phyloP scores from a whole-genome alignment of 108 stramenopile genomes.

The Bacterosira constricta region DNA sequence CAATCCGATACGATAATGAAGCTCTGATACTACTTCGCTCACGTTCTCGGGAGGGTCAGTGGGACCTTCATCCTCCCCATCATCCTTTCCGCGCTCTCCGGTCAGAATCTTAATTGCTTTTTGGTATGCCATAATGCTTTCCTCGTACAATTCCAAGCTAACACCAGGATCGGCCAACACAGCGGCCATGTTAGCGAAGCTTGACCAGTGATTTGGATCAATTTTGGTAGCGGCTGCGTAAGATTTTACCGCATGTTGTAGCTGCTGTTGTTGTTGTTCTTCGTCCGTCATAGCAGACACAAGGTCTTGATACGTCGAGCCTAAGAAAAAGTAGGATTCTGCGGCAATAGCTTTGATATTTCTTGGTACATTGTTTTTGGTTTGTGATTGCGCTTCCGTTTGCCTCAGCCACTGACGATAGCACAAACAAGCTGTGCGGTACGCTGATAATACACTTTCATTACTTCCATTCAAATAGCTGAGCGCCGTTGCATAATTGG shows the following conservation, averaged over 20 bases:
- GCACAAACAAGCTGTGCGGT: slow-evolving; percentile 1
- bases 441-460: background rate
- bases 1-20: slow-evolving; percentile 76
- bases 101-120: slow-evolving; percentile 70
- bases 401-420: slow-evolving; percentile 11
- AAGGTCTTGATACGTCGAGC: slow-evolving; percentile 70
- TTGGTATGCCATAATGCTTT: slow-evolving; percentile 72
- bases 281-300: slow-evolving; percentile 3
- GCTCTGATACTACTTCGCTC: slow-evolving; percentile 58
- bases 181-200: slow-evolving; percentile 62
- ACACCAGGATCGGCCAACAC: slow-evolving; percentile 56
- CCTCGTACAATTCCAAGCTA: slow-evolving; percentile 46
- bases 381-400: background rate
- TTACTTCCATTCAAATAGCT: slow-evolving; percentile 2
- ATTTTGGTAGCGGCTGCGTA: slow-evolving; percentile 58
- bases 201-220: slow-evolving; percentile 70
- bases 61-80: slow-evolving; percentile 23
- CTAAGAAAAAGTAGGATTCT: slow-evolving; percentile 57
- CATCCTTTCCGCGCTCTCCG: background rate
- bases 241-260: slow-evolving; percentile 22
- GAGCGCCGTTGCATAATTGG: slow-evolving; percentile 16
- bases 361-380: background rate
- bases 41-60: slow-evolving; percentile 71
- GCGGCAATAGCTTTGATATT: background rate
- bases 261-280: slow-evolving; percentile 5